Base-by-base conservation (phyloP, 2,329 filamentous ascomycete genomes). In the Thielaviopsis punctulata region DNA sequence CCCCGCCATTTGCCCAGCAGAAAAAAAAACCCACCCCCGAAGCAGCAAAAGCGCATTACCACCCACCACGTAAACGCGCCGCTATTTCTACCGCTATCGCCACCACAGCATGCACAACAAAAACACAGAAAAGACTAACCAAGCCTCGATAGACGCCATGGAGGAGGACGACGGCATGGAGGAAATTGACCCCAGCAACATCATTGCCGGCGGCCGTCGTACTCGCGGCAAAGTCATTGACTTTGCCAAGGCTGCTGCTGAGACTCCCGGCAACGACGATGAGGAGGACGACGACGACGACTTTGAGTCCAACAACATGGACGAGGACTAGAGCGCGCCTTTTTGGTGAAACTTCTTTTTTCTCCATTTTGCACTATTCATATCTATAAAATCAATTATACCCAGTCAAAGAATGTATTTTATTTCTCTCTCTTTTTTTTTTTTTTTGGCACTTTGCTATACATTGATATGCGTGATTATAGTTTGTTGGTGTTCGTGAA, bases 181-280 rank as follows among this genome's bases (percentile, higher is more conserved):
- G 65, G 89, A 90, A 69, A 95, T 98, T 65, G 86, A 94, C 64
- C 72, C 78, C 53, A 77, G 78, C 65, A 96, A 96, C 76, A 94
- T 96, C 66, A 80, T 96, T 63, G 66, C 70, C 55, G 76, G 74
- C 58, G 82, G 82, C 57, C 79, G 82, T 61, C 90, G 92, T 67
- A 96, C 90, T 57, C 90, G 90, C 63, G 89, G 89, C 64, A 86
- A 86, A 68, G 76, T 81, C 63, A 95, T 96, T 65, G 86, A 96
- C 74, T 96, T 86, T 69, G 84, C 84, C 62, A 88, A 94, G 72
- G 89, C 89, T 19, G 87, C 86, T 23, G 75, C 84, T 68, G 80
- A 94, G 67, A 77, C 84, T 60, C 79, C 77, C 46, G 77, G 73
- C 57, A 77, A 80, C n/a, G 81, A 85, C 7, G 84, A 89, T 4